Evolutionary conservation across 768 basidiomycete genomes (phyloP).

Genomic region (Strobilomyces echinocephalus): DNA sequence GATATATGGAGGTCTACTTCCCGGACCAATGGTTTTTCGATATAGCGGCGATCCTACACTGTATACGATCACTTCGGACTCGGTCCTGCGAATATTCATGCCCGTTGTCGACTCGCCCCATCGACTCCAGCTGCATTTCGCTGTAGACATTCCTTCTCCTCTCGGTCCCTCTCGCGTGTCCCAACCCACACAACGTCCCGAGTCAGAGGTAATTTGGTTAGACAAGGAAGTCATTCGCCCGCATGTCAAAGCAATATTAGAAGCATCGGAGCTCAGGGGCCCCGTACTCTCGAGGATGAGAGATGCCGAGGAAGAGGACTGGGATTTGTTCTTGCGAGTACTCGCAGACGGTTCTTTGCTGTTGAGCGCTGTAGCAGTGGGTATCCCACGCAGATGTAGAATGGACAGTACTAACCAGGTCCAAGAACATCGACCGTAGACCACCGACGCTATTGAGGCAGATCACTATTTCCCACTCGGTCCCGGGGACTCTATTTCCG

Average conservation of each 20-base stretch:
- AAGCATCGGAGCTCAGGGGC: conserved; percentile 18
- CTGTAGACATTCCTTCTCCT: conserved; percentile 68
- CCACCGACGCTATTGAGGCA: conserved; percentile 80
- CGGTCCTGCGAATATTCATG: conserved; percentile 77
- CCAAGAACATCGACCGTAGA: conserved; percentile 81
- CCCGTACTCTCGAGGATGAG: conserved; percentile 39
- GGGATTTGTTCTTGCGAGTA: conserved; percentile 76
- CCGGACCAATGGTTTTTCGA: conserved; percentile 2
- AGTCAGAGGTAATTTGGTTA: conserved; percentile 63
- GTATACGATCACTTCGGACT: conserved; percentile 80
- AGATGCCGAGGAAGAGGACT: conserved; percentile 66
- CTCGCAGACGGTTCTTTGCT: conserved; percentile 70
- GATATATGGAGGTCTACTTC: background rate
- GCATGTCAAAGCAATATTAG: conserved; percentile 42
- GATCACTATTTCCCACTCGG: conserved; percentile 66
- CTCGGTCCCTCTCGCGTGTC: conserved; percentile 38
- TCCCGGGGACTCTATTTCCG: conserved; percentile 43
- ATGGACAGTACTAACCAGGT: conserved; percentile 3
- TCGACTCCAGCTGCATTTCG: conserved; percentile 77
- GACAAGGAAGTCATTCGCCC: conserved; percentile 56
- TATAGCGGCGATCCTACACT: conserved; percentile 69
- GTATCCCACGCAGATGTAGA: conserved; percentile 22
- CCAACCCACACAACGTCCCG: conserved; percentile 20
- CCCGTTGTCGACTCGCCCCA: conserved; percentile 85
- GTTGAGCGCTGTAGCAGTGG: conserved; percentile 67